These are phyloP conservation scores for Arabidopsis thaliana DNA, from an alignment of 345 rosid genomes.

Conservation along the genomic window DNA sequence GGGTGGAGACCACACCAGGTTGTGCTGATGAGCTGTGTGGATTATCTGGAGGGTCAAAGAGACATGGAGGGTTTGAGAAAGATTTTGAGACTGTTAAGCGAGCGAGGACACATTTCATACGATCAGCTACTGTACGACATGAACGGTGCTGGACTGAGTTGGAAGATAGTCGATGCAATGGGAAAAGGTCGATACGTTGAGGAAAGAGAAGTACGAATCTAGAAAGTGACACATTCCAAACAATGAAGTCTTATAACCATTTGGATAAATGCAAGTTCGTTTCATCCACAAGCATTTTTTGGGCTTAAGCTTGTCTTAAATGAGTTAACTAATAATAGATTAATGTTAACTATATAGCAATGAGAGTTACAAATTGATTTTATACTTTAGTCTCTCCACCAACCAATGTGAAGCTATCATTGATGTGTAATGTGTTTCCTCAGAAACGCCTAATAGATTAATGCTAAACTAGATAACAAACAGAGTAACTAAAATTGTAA, in stretches of 20 bases:
- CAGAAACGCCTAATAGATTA: slow-evolving; percentile 7
- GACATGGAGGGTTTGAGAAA: slow-evolving; percentile 44
- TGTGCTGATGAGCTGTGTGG: slow-evolving; percentile 52
- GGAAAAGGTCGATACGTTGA: slow-evolving; percentile 8
- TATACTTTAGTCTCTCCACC: neutral
- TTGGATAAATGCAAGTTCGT: slow-evolving; percentile 6
- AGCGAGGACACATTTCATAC: slow-evolving; percentile 41
- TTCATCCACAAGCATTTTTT: neutral
- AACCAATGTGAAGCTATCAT: no score
- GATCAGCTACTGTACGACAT: slow-evolving; percentile 38
- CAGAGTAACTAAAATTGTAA: neutral
- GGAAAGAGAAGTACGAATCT: slow-evolving; percentile 15
- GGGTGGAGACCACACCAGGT: slow-evolving; percentile 45
- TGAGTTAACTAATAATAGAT: neutral
- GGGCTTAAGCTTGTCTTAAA: neutral
- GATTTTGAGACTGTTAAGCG: slow-evolving; percentile 39
- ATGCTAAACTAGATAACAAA: neutral
- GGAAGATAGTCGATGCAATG: slow-evolving; percentile 45
- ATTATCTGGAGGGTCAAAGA: slow-evolving; percentile 43
- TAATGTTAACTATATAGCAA: slow-evolving; percentile 5
- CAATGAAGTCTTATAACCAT: slow-evolving; percentile 11
- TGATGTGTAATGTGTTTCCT: no score
- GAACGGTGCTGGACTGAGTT: slow-evolving; percentile 37
- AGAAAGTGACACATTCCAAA: slow-evolving; percentile 5
- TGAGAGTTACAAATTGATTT: neutral